Evolutionary conservation across 1,284 basidiomycete genomes (phyloP).

Genomic region (Meripilus lineatus): DNA sequence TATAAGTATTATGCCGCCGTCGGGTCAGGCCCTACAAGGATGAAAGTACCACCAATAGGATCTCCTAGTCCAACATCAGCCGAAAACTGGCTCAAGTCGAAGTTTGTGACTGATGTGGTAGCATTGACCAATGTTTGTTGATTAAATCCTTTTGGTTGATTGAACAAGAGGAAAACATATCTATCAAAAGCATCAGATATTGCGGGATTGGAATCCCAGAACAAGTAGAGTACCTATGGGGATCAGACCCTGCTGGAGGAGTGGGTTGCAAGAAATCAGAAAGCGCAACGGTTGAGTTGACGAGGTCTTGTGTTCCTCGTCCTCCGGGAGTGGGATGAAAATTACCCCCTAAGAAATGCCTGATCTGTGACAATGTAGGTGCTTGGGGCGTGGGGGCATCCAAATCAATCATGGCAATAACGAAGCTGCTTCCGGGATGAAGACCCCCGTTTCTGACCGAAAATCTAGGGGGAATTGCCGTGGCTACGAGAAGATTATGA

Average conservation of each 20-base stretch:
- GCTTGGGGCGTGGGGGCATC: constrained; percentile 47
- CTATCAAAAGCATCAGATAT: constrained; percentile 17
- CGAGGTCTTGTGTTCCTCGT: constrained; percentile 31
- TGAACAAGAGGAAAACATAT: constrained; percentile 44
- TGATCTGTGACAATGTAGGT: constrained; percentile 41
- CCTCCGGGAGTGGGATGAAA: constrained; percentile 34
- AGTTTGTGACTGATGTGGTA: constrained; percentile 32
- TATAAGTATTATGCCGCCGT: neutral
- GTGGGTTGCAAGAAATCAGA: constrained; percentile 43
- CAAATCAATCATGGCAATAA: constrained; percentile 43
- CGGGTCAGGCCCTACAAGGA: constrained; percentile 39
- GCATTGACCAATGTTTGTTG: constrained; percentile 38
- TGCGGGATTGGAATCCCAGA: constrained; percentile 9
- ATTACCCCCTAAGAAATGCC: constrained; percentile 48
- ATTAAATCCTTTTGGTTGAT: constrained; percentile 38
- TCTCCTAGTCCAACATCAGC: constrained; percentile 37
- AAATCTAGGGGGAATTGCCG: constrained; percentile 39
- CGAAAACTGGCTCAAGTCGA: constrained; percentile 45
- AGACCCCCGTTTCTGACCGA: constrained; percentile 23
- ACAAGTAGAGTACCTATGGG: constrained; percentile 38
- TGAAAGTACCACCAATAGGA: constrained; percentile 47
- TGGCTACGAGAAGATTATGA: constrained; percentile 26
- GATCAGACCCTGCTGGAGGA: constrained; percentile 46
- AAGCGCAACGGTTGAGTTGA: constrained; percentile 40
- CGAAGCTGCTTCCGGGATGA: constrained; percentile 34